phyloP scores from a whole-genome alignment of 202 grass and related monocot species.

The Panicum virgatum region DNA sequence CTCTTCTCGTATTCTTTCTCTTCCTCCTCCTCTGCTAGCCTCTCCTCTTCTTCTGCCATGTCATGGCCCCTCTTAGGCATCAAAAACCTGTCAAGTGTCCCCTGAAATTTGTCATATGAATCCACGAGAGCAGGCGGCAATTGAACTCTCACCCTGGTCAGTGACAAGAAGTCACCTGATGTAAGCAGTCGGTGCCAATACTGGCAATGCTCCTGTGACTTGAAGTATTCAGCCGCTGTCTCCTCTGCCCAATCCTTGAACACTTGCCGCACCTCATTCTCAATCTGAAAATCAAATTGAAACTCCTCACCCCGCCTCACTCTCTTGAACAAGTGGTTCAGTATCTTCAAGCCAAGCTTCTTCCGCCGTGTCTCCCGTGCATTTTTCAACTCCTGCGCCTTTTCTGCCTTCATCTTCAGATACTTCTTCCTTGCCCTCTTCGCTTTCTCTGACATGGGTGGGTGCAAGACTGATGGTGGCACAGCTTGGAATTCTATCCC shows the following conservation, averaged over 20 bases:
- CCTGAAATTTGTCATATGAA: conserved; percentile 82
- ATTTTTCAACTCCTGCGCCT: conserved; percentile 82
- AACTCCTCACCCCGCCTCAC: conserved; percentile 61
- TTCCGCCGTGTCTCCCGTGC: conserved; percentile 81
- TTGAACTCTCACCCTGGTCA: conserved; percentile 70
- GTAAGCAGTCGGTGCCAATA: conserved; percentile 75
- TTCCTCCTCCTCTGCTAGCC: conserved; percentile 61
- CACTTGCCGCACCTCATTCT: conserved; percentile 58
- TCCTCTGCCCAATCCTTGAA: conserved; percentile 74
- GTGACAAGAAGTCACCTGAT: conserved; percentile 76
- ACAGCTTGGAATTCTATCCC: conserved; percentile 90
- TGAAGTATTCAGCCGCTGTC: conserved; percentile 60
- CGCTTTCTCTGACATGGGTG: conserved; percentile 85
- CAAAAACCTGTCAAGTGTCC: conserved; percentile 59
- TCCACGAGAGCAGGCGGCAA: conserved; percentile 68
- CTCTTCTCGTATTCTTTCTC: conserved; percentile 73
- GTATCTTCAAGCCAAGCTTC: conserved; percentile 89
- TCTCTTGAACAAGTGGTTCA: conserved; percentile 85
- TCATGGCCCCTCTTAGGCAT: conserved; percentile 53
- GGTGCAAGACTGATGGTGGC: conserved; percentile 71
- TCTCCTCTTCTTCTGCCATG: conserved; percentile 58
- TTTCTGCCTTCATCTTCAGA: conserved; percentile 77
- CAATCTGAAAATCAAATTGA: conserved; percentile 65
- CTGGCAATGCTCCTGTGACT: conserved; percentile 53
- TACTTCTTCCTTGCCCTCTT: conserved; percentile 87